These are phyloP conservation scores for Pezicula carpinea DNA, from an alignment of 2,329 filamentous ascomycete genomes.

Conservation along the genomic window DNA sequence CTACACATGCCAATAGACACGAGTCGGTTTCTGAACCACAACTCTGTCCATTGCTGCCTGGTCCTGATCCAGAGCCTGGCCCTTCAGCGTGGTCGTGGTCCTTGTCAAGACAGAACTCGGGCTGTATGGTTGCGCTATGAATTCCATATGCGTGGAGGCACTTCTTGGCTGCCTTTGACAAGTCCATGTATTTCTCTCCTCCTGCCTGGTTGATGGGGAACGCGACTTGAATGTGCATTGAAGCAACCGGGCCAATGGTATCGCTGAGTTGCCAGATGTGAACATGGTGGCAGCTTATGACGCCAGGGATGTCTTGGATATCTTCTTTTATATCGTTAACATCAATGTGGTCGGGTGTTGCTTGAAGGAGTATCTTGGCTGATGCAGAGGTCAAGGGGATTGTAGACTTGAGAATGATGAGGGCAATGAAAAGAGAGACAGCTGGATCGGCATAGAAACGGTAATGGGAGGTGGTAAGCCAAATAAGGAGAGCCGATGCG, in stretches of 20 bases:
- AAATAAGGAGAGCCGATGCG: conserved; percentile 79
- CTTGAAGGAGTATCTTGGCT: conserved; percentile 86
- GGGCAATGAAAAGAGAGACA: conserved; percentile 90
- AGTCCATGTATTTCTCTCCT: conserved; percentile 79
- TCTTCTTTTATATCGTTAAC: conserved; percentile 90
- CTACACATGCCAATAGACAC: conserved; percentile 29
- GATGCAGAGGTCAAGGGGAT: conserved; percentile 76
- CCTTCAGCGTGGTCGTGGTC: conserved; percentile 23
- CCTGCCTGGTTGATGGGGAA: conserved; percentile 84
- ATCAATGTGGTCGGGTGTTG: conserved; percentile 82
- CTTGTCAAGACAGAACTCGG: conserved; percentile 68
- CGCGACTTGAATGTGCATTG: conserved; percentile 85
- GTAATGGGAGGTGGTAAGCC: conserved; percentile 78
- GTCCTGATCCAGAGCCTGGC: conserved; percentile 7
- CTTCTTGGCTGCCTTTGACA: conserved; percentile 75
- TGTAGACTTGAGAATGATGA: conserved; percentile 69
- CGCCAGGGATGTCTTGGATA: conserved; percentile 77
- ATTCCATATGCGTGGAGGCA: conserved; percentile 96
- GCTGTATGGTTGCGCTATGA: conserved; percentile 95
- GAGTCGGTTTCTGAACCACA: conserved; percentile 23
- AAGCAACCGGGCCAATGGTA: conserved; percentile 80
- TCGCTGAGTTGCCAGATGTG: conserved; percentile 98
- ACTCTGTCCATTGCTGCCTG: conserved; percentile 20
- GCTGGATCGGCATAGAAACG: conserved; percentile 85
- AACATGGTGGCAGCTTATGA: conserved; percentile 88